Evolutionary conservation across 2,329 filamentous ascomycete genomes (phyloP).

Genomic region (Periglandula ipomoeae): DNA sequence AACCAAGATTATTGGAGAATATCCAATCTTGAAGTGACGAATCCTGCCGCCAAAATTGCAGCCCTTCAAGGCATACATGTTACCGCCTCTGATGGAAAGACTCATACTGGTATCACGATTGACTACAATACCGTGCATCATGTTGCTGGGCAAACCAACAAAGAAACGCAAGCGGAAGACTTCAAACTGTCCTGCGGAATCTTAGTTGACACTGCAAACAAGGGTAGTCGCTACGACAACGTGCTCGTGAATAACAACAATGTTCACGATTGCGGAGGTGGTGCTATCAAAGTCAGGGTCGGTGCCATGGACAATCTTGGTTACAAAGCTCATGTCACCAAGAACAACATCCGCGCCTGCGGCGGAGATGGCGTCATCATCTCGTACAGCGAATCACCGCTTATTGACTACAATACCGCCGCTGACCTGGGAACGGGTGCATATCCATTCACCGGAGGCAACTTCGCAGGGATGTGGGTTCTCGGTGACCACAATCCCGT

Average conservation of each 20-base stretch:
- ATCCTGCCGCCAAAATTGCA: constrained; percentile 10
- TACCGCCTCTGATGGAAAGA: constrained; percentile 13
- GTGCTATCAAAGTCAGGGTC: constrained; percentile 17
- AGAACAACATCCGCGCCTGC: constrained; percentile 13
- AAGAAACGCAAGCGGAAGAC: constrained; percentile 10
- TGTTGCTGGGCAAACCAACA: constrained; percentile 16
- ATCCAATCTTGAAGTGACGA: constrained; percentile 10
- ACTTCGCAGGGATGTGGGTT: constrained; percentile 20
- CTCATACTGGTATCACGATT: constrained; percentile 15
- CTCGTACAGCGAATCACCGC: constrained; percentile 12
- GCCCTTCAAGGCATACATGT: constrained; percentile 14
- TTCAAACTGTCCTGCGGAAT: constrained; percentile 14
- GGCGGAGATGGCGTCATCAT: constrained; percentile 17
- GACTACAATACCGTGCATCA: constrained; percentile 13
- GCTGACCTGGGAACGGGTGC: constrained; percentile 14
- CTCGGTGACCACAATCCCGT: constrained; percentile 13
- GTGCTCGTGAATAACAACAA: constrained; percentile 14
- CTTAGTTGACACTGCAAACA: constrained; percentile 1
- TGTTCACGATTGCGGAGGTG: constrained; percentile 16
- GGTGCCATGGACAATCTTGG: constrained; percentile 14
- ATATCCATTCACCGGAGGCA: constrained; percentile 17
- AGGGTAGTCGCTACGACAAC: constrained; percentile 14
- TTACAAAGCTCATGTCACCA: constrained; percentile 10
- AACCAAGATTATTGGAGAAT: constrained; percentile 17
- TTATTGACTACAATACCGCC: constrained; percentile 16